Evolutionary conservation across 1,284 basidiomycete genomes (phyloP).

Genomic region (Bondarzewia mesenterica): DNA sequence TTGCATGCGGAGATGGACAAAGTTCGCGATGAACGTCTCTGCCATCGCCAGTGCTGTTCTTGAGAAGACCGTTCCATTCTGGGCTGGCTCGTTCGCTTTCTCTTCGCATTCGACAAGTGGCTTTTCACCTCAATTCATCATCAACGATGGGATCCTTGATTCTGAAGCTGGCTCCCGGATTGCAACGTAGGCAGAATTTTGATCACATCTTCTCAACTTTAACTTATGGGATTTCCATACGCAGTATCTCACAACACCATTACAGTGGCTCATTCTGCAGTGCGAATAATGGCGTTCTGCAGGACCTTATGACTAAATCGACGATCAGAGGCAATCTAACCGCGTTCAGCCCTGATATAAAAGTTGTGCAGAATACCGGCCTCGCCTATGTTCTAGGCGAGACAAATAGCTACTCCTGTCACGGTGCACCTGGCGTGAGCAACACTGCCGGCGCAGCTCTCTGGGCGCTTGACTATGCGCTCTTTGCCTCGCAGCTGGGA

Average conservation of each 20-base stretch:
- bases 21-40: conserved; percentile 23
- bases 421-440: conserved; percentile 59
- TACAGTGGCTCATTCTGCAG: conserved; percentile 53
- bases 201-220: not conserved
- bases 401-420: conserved; percentile 28
- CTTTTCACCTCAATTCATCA: conserved; percentile 51
- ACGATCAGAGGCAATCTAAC: conserved; percentile 51
- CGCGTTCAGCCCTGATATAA: conserved; percentile 40
- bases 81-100: conserved; percentile 45
- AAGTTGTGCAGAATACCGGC: conserved; percentile 33
- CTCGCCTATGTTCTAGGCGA: conserved; percentile 53
- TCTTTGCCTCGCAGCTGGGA: conserved; percentile 35
- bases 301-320: conserved; percentile 55
- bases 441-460: conserved; percentile 64
- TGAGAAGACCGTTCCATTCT: conserved; percentile 34
- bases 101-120: conserved; percentile 34
- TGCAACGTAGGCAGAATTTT: conserved; percentile 19
- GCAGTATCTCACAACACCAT: conserved; percentile 54
- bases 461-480: conserved; percentile 59
- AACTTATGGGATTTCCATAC: conserved; percentile 3
- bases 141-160: conserved; percentile 24
- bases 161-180: conserved; percentile 25
- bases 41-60: conserved; percentile 17
- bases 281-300: conserved; percentile 39
- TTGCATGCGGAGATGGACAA: conserved; percentile 23